Conservation (phyloP, 495 filamentous ascomycete species). For the Penicillium pancosmium region DNA sequence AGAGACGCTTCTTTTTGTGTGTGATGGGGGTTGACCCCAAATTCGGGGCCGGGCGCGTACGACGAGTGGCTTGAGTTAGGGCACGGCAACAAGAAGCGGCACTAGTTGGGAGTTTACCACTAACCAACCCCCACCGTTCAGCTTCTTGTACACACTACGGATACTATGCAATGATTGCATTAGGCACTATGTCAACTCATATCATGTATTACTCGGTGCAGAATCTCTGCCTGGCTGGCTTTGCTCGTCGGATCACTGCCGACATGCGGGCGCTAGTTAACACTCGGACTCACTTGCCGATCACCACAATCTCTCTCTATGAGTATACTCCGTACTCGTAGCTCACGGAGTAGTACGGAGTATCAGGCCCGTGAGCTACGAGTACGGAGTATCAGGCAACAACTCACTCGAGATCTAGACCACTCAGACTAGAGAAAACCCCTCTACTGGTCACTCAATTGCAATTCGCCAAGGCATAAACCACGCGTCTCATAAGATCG, state of each 20-base stretch:
- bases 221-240: neutral
- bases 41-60: neutral
- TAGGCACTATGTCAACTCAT: neutral
- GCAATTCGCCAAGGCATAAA: neutral
- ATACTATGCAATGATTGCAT: too few relatives aligned
- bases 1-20: neutral
- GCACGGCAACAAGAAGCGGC: neutral
- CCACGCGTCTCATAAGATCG: neutral
- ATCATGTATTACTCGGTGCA: neutral
- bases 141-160: neutral
- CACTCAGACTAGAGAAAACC: neutral
- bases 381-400: too few relatives aligned
- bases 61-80: neutral
- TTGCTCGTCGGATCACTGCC: neutral
- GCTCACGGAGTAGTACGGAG: neutral
- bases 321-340: neutral
- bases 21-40: neutral
- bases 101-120: neutral
- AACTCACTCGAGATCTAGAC: neutral
- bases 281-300: neutral
- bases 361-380: too few relatives aligned
- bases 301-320: neutral
- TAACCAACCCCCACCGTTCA: neutral
- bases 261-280: neutral
- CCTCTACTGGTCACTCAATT: neutral